Base-by-base conservation (phyloP, 768 basidiomycete species). In the Suillus clintonianus region DNA sequence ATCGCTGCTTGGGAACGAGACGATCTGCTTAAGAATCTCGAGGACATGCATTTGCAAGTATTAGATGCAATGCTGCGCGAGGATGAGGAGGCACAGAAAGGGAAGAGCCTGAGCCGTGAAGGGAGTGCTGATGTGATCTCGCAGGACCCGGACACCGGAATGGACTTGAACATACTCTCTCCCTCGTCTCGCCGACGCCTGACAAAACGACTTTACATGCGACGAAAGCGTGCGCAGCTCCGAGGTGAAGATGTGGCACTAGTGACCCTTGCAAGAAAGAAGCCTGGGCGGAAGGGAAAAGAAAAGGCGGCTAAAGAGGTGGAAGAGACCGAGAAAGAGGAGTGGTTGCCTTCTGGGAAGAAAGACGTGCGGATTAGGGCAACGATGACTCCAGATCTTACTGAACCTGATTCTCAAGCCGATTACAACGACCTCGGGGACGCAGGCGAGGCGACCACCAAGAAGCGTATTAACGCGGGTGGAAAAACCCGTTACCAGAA, bases 201-300 rank as follows among this genome's bases (percentile, higher is more conserved):
- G 27, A 76, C 77, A 63, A 91, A 91, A 63, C 81, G 89, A 43
- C 76, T 92, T 7, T 84, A 89, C 66, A 92, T 92, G 91, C 86
- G 90, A 6, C 83, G 85, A 34, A 87, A 85, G 71, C 83, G 90
- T 48, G 90, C 91, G 4, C 74, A 78, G 34, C 73, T 78, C 37
- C 69, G 70, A 34, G 89, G 80, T 45, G 72, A 66, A 14, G 47
- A 51, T 39, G 64, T 64, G 41, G 55, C 36, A 24, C 14, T 22
- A 9, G n/a, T 45, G 4, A 42, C 62, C 5, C 24, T 68, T 41
- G 63, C 57, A 70, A 67, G 80, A 70, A 61, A 82, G 59, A 83
- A 76, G 61, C 80, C 83, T 5, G 82, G 83, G 59, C 71, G 62
- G 69, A 70, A 60, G 22, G n/a, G 22, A 30, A 32, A 47, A 27